Conservation (phyloP, 129 eudicot genomes). For the Flaveria robusta region DNA sequence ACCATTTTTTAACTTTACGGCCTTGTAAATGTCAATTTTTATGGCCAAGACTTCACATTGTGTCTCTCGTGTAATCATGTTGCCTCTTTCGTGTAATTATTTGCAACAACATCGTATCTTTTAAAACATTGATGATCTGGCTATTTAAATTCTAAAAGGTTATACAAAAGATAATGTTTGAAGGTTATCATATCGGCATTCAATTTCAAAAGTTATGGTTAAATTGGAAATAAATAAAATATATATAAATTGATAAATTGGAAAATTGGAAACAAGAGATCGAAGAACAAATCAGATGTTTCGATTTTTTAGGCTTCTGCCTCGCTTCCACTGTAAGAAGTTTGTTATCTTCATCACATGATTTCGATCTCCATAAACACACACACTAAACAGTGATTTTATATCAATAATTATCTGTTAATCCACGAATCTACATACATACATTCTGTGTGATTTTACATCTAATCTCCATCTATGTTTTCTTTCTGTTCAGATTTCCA, state of each 20-base stretch:
- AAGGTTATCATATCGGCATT: background rate
- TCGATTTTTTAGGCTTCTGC: conserved; percentile 26
- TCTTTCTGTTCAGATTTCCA: conserved; percentile 13
- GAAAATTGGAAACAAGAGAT: conserved; percentile 2
- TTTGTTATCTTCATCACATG: conserved; percentile 21
- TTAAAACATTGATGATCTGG: background rate
- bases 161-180: background rate
- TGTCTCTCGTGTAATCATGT: too few relatives aligned
- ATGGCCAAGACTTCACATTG: too few relatives aligned
- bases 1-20: too few relatives aligned
- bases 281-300: conserved; percentile 4
- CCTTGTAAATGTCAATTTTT: too few relatives aligned
- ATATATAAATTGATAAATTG: background rate
- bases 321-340: conserved; percentile 24
- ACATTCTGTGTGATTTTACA: background rate
- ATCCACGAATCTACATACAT: background rate
- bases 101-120: background rate
- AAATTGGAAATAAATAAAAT: background rate
- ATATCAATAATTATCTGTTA: background rate
- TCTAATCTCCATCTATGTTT: conserved; percentile 12
- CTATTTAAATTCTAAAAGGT: background rate
- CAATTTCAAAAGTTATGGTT: background rate
- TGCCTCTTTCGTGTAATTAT: background rate
- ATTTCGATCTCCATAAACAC: conserved; percentile 4
- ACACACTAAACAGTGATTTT: conserved; percentile 4